phyloP scores from a whole-genome alignment of 352 stramenopile species.

The Globisporangium uncinulatum region DNA sequence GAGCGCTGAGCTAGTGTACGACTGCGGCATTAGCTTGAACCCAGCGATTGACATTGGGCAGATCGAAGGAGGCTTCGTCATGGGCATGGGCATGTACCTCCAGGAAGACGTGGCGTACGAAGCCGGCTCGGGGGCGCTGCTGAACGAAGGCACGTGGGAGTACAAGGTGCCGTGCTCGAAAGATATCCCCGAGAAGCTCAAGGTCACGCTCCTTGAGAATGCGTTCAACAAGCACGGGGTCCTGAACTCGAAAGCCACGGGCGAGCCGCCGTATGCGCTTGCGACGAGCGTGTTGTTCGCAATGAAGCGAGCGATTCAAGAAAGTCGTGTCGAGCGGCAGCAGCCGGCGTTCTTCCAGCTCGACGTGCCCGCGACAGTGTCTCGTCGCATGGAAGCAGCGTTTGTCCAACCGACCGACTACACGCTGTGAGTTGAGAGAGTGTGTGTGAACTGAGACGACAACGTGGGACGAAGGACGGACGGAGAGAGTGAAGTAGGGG shows the following conservation, averaged over 20 bases:
- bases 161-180: conserved; percentile 98
- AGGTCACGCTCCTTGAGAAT: conserved; percentile 93
- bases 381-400: conserved; percentile 28
- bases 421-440: conserved; percentile 9
- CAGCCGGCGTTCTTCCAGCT: conserved; percentile 32
- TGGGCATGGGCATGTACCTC: conserved; percentile 93
- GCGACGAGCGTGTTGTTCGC: conserved; percentile 93
- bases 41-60: conserved; percentile 96
- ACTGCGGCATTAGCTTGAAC: conserved; percentile 95
- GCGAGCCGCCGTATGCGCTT: conserved; percentile 95
- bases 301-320: conserved; percentile 91
- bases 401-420: conserved; percentile 20
- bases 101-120: conserved; percentile 94
- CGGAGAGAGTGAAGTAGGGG: background rate
- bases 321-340: conserved; percentile 70
- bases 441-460: background rate
- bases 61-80: conserved; percentile 97
- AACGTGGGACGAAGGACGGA: background rate
- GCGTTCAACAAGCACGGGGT: conserved; percentile 93
- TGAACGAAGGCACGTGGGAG: conserved; percentile 91
- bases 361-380: conserved; percentile 36
- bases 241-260: conserved; percentile 94
- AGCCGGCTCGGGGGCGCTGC: conserved; percentile 86
- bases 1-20: conserved; percentile 83
- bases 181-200: conserved; percentile 93